Conservation (phyloP, 2,329 filamentous ascomycete genomes). For the Corynespora cassiicola region DNA sequence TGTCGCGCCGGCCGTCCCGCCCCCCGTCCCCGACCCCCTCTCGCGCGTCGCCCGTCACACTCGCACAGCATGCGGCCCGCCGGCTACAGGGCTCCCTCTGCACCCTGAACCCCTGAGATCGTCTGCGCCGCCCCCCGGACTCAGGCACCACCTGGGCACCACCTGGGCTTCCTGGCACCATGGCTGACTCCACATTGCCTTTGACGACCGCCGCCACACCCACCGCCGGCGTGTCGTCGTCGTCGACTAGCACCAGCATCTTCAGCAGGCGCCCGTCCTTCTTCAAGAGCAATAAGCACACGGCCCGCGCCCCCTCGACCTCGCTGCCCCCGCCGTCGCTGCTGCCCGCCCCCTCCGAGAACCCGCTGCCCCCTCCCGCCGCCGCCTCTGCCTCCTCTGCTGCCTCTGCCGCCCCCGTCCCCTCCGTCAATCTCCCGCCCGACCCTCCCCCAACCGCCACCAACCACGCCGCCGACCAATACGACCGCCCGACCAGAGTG, state of each 20-base stretch:
- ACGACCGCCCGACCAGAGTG: slow-evolving; percentile 21
- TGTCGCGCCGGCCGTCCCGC: too few species aligned
- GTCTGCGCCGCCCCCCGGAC: neutral
- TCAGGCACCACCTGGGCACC: too few species aligned
- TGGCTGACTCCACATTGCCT: slow-evolving; percentile 11
- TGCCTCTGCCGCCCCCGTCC: slow-evolving; percentile 13
- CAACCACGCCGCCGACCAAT: slow-evolving; percentile 24
- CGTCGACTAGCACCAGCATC: slow-evolving; percentile 23
- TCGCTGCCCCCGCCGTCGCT: too few species aligned
- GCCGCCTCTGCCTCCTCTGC: slow-evolving; percentile 4
- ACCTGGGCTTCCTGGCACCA: too few species aligned
- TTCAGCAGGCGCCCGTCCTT: slow-evolving; percentile 41
- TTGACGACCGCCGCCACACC: slow-evolving; percentile 22
- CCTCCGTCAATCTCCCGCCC: slow-evolving; percentile 9
- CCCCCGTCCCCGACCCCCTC: too few species aligned
- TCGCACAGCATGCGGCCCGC: too few species aligned
- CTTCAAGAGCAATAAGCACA: slow-evolving; percentile 29
- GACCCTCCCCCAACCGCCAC: neutral
- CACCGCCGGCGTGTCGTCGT: too few species aligned
- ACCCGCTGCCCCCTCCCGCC: slow-evolving; percentile 6
- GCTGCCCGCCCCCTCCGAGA: slow-evolving; percentile 8
- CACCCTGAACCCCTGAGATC: slow-evolving; percentile 7
- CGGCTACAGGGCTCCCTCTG: slow-evolving; percentile 4
- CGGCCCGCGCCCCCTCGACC: slow-evolving; percentile 16
- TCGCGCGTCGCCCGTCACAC: too few species aligned